These are phyloP conservation scores for Calonectria montana DNA, from an alignment of 2,329 filamentous ascomycete species.

Conservation along the genomic window DNA sequence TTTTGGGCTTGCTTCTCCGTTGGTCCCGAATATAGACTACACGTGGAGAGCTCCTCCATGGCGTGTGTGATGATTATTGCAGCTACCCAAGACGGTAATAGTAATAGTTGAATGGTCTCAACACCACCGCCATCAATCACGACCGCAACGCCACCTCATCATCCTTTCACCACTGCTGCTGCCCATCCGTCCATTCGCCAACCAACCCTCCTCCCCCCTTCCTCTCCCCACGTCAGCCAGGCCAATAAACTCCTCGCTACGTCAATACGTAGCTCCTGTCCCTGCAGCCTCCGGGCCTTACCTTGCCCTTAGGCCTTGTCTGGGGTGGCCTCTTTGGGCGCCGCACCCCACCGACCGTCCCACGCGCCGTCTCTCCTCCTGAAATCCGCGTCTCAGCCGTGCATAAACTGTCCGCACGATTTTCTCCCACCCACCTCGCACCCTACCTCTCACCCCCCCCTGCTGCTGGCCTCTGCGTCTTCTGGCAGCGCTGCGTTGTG, in stretches of 20 bases:
- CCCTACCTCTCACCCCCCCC: constrained; percentile 7
- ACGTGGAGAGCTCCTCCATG: not conserved
- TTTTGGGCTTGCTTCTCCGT: not conserved
- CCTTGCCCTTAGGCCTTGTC: constrained; percentile 10
- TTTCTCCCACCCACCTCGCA: constrained; percentile 6
- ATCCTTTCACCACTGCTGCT: not conserved
- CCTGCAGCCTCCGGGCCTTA: constrained; percentile 13
- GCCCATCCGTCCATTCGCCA: not conserved
- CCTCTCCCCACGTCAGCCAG: constrained; percentile 4
- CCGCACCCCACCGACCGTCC: constrained; percentile 44
- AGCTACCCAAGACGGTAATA: not conserved
- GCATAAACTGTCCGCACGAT: constrained; percentile 36
- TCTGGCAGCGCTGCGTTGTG: not conserved
- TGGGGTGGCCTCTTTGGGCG: constrained; percentile 29
- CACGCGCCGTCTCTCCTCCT: constrained; percentile 45
- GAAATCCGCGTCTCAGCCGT: constrained; percentile 46
- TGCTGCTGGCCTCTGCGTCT: not conserved
- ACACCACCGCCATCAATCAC: constrained; percentile 2
- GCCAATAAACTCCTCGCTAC: constrained; percentile 1
- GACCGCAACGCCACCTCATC: constrained; percentile 3
- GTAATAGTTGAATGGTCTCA: constrained; percentile 2
- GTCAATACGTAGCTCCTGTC: constrained; percentile 10
- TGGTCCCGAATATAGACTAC: not conserved
- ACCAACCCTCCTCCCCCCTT: not conserved
- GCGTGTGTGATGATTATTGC: constrained; percentile 2